Evolutionary conservation across 2,329 filamentous ascomycete species (phyloP).

Genomic region (Davidsoniella neocaledoniae): DNA sequence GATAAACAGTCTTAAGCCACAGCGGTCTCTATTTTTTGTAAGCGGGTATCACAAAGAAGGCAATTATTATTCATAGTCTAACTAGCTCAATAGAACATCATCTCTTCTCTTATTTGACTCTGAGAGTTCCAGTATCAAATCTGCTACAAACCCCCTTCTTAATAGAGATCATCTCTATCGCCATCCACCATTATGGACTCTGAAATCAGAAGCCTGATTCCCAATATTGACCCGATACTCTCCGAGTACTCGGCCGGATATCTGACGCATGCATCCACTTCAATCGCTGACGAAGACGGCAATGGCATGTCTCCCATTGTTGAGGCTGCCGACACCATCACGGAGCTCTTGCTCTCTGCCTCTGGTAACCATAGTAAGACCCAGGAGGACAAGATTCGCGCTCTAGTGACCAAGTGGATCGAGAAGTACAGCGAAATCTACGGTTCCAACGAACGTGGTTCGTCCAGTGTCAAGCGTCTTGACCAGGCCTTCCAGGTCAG

Average conservation of each 20-base stretch:
- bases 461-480: constrained; percentile 64
- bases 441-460: constrained; percentile 53
- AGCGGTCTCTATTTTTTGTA: too few species aligned
- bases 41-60: too few species aligned
- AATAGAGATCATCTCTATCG: too few species aligned
- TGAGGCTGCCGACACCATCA: constrained; percentile 70
- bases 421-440: constrained; percentile 60
- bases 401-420: constrained; percentile 81
- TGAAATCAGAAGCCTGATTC: constrained; percentile 69
- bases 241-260: constrained; percentile 92
- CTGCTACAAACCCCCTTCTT: too few species aligned
- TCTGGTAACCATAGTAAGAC: constrained; percentile 61
- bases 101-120: too few species aligned
- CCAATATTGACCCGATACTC: constrained; percentile 73
- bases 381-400: constrained; percentile 62
- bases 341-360: constrained; percentile 83
- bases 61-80: too few species aligned
- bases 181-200: constrained; percentile 49
- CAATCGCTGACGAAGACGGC: constrained; percentile 61
- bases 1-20: too few species aligned
- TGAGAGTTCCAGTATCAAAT: too few species aligned
- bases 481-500: constrained; percentile 93
- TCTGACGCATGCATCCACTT: constrained; percentile 76
- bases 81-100: too few species aligned
- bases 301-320: constrained; percentile 57